Base-by-base conservation (phyloP, 306 rosid genomes). In the Castanea sativa region DNA sequence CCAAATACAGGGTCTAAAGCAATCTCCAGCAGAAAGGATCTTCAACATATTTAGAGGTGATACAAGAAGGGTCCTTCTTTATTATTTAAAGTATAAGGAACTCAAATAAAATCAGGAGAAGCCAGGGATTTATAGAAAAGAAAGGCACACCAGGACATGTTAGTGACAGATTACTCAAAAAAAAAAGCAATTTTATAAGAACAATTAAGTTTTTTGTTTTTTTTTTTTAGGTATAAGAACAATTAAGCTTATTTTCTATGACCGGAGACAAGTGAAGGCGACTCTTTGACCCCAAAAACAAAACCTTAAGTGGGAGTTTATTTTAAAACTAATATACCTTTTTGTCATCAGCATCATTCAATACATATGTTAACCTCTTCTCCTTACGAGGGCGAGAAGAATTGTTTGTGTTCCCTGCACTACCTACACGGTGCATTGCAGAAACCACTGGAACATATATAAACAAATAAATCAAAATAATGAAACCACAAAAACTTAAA, bases 371-470 rank as follows among this genome's bases (percentile, higher is more conserved):
- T 79, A 96, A 86, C 75, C 98, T 88, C 91, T 93, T 96, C 91
- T 93, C 98, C 83, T 93, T 96, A 5, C 97, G 98, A 76, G 97
- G 94, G 49, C 99, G 98, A 80, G 81, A 83, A 73, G 99, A 93
- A 82, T 84, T 91, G 86, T 85, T 76, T 74, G 97, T 88, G 80
- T 96, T 96, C 76, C 98, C 96, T 12, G 96, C 87, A 81, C 99
- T 96, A 78, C 94, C 98, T 87, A 96, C 99, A 49, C 98, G 99
- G 90, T 93, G 99, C 99, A 95, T 95, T 51, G 92, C 91, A 73
- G 84, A 91, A 83, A 76, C 85, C 88, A 83, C 81, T 88, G 56
- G 14, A 79, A 61, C 21, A 30, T 1, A 43, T 15, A 81, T 74
- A 56, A 73, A 32, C 55, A 15, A 74, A 43, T 20, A 16, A 60